Evolutionary conservation across 2,329 filamentous ascomycete species (phyloP), one percentile per base, ranked within the genome.

Genomic region (Ophiostoma populinum): DNA sequence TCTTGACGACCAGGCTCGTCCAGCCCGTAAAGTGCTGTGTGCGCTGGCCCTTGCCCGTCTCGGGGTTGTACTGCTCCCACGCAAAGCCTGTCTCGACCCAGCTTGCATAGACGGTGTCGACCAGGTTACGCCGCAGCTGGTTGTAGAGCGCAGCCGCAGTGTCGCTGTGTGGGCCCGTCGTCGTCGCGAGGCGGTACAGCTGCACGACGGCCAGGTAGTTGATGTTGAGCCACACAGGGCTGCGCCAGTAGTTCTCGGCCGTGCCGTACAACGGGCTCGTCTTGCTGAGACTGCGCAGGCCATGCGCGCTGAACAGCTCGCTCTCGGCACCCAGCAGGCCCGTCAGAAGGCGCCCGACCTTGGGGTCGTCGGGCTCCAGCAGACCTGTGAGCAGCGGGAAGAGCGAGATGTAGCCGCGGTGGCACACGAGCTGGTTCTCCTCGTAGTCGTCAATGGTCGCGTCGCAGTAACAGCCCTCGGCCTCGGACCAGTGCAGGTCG

Each of bases 21-120:
- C 90, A 98, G 34, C 90, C 90, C 0, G 90, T 94, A 53, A 98
- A 98, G 56, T 95, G 87, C 63, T 94, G 85, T 5, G 86, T 95
- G 27, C 90, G 69, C 62, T 95, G 87, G n/a, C 90, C 90, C 35
- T 70, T 70, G 30, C 90, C 90, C 4, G 82, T 92, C 47, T 93
- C 83, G 0, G 86, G 83, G 53, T 92, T 82, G 55, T 95, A 98
- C 59, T 98, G 90, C 58, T 98, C 90, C 87, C 87, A 98, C 0
- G 87, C 90, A 52, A 95, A 95, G 13, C 87, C 87, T 0, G 90
- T 95, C 50, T 81, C 72, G 51, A 76, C 64, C 87, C 87, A 98
- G 52, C 75, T 76, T 39, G 75, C 69, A 60, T 79, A 94, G 11
- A 95, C 80, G 2, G 86, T 95, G 34, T 85, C 69, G 30, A 95